Evolutionary conservation across 495 filamentous ascomycete species (phyloP), one percentile per base, ranked within the genome.

Genomic region (Aspergillus olivimuriae): DNA sequence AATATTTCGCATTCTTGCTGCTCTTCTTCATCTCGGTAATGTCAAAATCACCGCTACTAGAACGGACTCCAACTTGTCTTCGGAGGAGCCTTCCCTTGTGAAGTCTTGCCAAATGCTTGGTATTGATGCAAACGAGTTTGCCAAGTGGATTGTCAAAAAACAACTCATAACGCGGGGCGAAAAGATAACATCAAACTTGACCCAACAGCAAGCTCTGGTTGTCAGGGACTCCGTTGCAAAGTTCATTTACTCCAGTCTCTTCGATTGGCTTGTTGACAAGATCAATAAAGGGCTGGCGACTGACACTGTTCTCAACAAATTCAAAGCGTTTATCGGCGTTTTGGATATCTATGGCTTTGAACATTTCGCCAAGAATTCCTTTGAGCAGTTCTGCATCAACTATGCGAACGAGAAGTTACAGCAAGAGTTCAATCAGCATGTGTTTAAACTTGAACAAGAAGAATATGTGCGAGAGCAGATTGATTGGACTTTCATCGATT

Each of bases 311-410:
- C 64, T 95, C 19, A 78, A 69, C 53, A 78, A 84, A 26, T 88
- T 94, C 38, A 76, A 70, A 50, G 89, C 87, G n/a, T 99, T 99
- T 68, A 99, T 99, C 53, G 92, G 92, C 55, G 92, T 99, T 28
- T 80, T 99, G 41, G 92, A 99, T 87, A 99, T 99, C 52, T 99
- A 99, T 72, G 92, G 92, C 33, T 99, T 99, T 62, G 92, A 99
- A 64, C 92, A 99, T 67, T 99, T 99, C 56, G 91, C 94, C 39
- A 96, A 95, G 71, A 99, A 99, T 72, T 97, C 94, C 7, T 99
- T 99, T 55, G 92, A 99, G 66, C 92, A 99, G 62, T 99, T 99
- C 65, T 99, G 92, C 63, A 99, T 99, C 76, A 99, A 99, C 69
- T 99, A 97, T 54, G 92, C 92, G 61, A 99, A 99, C 65, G 92